These are phyloP conservation scores for Pyricularia pennisetigena DNA, from an alignment of 2,329 filamentous ascomycete species.

Conservation along the genomic window DNA sequence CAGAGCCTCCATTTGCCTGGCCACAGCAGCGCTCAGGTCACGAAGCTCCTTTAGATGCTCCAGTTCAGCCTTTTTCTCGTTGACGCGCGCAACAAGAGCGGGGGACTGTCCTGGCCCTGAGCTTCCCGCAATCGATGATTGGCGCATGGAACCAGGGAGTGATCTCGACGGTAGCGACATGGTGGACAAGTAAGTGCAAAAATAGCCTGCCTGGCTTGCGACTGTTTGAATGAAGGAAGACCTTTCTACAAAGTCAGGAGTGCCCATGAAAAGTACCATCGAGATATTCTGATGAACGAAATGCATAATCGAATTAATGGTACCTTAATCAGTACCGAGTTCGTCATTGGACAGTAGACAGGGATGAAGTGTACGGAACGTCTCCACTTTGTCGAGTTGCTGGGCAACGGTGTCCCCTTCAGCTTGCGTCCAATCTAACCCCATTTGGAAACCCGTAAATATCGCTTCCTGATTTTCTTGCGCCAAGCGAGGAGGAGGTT, in stretches of 20 bases:
- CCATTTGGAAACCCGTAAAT: constrained; percentile 2
- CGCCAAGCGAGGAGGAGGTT: constrained; percentile 1
- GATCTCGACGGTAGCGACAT: constrained; percentile 13
- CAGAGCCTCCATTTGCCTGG: constrained; percentile 72
- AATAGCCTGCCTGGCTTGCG: neutral
- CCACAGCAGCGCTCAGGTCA: constrained; percentile 68
- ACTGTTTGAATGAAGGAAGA: neutral
- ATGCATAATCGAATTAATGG: neutral
- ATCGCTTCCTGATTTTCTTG: constrained; percentile 5
- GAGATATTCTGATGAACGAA: neutral
- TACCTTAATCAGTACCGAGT: neutral
- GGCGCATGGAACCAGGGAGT: constrained; percentile 56
- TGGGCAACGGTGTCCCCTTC: neutral
- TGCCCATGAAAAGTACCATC: neutral
- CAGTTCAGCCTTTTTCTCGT: constrained; percentile 77
- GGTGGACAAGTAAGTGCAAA: neutral
- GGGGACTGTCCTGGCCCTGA: constrained; percentile 47
- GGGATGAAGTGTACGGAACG: neutral
- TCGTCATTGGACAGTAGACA: neutral
- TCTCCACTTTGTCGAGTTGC: neutral
- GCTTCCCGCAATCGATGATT: constrained; percentile 40
- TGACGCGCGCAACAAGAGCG: constrained; percentile 59
- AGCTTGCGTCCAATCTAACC: constrained; percentile 1
- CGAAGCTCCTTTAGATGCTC: constrained; percentile 69
- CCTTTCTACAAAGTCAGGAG: neutral